Evolutionary conservation across 768 basidiomycete species (phyloP).

Genomic region (Pisolithus albus): DNA sequence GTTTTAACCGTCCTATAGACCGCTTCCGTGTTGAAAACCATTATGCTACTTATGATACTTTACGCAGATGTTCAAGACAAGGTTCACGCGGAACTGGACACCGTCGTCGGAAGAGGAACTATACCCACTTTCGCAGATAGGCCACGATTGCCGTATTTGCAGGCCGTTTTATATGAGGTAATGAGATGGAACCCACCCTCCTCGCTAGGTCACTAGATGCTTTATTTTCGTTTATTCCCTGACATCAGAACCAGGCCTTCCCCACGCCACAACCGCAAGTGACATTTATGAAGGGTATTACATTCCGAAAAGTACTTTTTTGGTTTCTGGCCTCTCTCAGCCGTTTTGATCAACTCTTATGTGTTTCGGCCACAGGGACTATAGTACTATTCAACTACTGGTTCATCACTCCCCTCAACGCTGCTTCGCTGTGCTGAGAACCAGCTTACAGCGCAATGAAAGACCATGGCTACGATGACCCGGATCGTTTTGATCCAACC

Average conservation of each 20-base stretch:
- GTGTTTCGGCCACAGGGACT: not conserved
- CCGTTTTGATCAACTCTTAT: not conserved
- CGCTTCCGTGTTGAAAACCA: not conserved
- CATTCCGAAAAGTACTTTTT: constrained; percentile 13
- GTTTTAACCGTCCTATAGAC: not conserved
- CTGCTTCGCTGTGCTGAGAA: not conserved
- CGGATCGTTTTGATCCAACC: not conserved
- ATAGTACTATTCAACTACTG: not conserved
- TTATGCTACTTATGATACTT: constrained; percentile 3
- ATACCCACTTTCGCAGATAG: constrained; percentile 2
- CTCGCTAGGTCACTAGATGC: constrained; percentile 1
- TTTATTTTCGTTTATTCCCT: not conserved
- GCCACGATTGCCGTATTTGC: constrained; percentile 2
- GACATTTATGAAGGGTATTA: constrained; percentile 16
- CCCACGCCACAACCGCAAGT: constrained; percentile 1
- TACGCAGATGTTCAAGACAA: constrained; percentile 6
- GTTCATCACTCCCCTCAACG: not conserved
- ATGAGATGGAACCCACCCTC: constrained; percentile 3
- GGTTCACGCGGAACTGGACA: constrained; percentile 3
- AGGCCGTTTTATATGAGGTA: constrained; percentile 6
- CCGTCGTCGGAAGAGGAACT: not conserved
- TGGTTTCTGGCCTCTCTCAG: not conserved
- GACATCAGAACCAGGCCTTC: not conserved
- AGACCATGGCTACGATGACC: not conserved
- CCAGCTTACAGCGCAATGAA: not conserved